These are phyloP conservation scores for Penicillium bovifimosum DNA, from an alignment of 495 filamentous ascomycete species.

Conservation along the genomic window DNA sequence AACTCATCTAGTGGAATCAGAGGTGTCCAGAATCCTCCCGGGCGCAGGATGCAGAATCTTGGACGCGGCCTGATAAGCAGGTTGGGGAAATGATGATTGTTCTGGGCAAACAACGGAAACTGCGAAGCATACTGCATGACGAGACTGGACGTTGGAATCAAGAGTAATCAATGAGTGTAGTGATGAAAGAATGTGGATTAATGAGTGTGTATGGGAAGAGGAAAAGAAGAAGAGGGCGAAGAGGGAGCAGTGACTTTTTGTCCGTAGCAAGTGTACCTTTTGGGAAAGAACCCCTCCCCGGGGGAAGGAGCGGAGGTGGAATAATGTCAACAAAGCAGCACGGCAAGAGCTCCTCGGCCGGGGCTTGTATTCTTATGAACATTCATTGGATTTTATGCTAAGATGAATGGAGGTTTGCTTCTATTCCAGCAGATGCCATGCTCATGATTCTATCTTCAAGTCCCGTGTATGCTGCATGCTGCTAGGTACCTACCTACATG, in stretches of 20 bases:
- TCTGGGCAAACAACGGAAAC: neutral
- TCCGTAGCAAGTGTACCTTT: neutral
- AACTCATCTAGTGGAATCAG: slow-evolving; percentile 37
- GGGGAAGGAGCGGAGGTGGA: neutral
- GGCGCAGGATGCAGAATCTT: slow-evolving; percentile 33
- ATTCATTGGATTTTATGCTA: too few species aligned
- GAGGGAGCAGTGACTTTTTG: neutral
- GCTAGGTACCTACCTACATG: too few species aligned
- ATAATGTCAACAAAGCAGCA: neutral
- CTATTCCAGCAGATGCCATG: too few species aligned
- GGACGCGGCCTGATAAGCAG: slow-evolving; percentile 23
- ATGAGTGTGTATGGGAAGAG: slow-evolving; percentile 7
- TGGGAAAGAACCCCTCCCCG: neutral
- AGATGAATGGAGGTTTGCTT: too few species aligned
- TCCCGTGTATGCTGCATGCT: too few species aligned
- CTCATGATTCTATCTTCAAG: too few species aligned
- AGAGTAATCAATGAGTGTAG: slow-evolving; percentile 2
- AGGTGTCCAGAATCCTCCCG: slow-evolving; percentile 21
- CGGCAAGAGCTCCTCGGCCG: neutral
- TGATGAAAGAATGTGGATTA: slow-evolving; percentile 1
- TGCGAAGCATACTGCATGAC: slow-evolving; percentile 7
- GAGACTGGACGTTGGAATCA: neutral
- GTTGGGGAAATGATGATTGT: slow-evolving; percentile 1
- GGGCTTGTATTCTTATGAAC: neutral
- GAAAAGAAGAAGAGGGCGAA: slow-evolving; percentile 1